Base-by-base conservation (phyloP, 2,329 filamentous ascomycete genomes). In the Fusarium annulatum region DNA sequence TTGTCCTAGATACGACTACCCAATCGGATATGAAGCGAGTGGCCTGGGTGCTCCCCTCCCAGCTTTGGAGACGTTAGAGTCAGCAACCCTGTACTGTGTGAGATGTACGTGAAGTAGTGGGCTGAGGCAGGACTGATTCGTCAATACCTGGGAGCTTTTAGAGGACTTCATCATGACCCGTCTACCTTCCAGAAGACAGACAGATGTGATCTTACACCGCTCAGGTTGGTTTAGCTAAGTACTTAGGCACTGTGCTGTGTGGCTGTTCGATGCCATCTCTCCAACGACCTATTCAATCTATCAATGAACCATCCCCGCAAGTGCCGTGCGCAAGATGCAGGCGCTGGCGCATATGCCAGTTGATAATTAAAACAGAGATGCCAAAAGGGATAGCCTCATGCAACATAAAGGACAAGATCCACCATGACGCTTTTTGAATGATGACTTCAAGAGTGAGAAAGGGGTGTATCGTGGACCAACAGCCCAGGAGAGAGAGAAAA, bases 11-110 rank as follows among this genome's bases (percentile, higher is more conserved):
- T 58, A 33, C 45, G 43, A 68, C 57, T 60, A 64, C 64, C 76
- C 76, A 78, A 78, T 78, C 76, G 74, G 76, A 78, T 76, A 61
- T 46, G 61, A 55, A 64, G 76, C 75, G 48, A 23, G 28, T 51
- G 21, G 28, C 28, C 28, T 33, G 68, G 72, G 52, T 74, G 59
- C 53, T 69, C 69, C 73, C 58, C 30, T 55, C 51, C 39, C 67
- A 70, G 62, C 61, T 67, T 69, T 60, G 55, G 52, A 51, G 48
- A 51, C n/a, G n/a, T 52, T 52, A 52, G 48, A 69, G 70, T 70
- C 61, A 69, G 34, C 36, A 69, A 73, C 64, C 52, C 48, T 75
- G 74, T 67, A 78, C 76, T 75, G 73, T 78, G 75, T 46, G 36
- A 45, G 56, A 75, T 61, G 30, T 68, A 67, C 61, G 30, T 67